phyloP scores from a whole-genome alignment of 2,329 filamentous ascomycete genomes.

The Aspergillus tubingensis region DNA sequence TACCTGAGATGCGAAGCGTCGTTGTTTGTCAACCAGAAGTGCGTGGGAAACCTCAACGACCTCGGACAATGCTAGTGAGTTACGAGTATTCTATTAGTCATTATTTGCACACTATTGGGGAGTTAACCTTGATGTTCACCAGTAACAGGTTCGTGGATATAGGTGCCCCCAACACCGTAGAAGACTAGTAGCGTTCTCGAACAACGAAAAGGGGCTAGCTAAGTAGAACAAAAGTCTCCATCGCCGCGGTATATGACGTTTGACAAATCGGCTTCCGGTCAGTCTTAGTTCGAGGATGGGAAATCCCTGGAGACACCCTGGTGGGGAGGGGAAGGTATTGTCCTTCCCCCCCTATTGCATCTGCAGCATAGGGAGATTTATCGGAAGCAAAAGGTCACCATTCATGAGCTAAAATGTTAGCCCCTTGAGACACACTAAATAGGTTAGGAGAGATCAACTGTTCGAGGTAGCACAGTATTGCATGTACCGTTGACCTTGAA shows the following conservation, averaged over 20 bases:
- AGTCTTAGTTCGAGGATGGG: neutral
- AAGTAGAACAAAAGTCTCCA: neutral
- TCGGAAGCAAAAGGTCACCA: neutral
- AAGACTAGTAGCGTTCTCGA: neutral
- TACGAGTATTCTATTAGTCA: neutral
- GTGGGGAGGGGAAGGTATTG: neutral
- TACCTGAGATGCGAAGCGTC: neutral
- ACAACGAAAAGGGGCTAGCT: neutral
- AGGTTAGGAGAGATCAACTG: neutral
- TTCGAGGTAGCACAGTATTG: neutral
- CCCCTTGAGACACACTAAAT: neutral
- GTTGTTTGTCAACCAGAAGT: neutral
- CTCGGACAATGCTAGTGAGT: neutral
- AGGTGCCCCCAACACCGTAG: neutral
- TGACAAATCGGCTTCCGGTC: neutral
- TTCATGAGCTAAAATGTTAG: neutral
- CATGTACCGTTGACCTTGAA: neutral
- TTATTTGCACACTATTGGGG: neutral
- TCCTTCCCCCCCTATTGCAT: neutral
- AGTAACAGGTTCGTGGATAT: neutral
- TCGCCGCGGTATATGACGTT: conserved; percentile 1
- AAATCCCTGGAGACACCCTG: neutral
- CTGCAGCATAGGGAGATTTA: neutral
- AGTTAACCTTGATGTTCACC: neutral
- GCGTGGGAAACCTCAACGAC: neutral